These are phyloP conservation scores for Arabidopsis lyrata DNA, from an alignment of 441 rosid genomes.

Conservation along the genomic window DNA sequence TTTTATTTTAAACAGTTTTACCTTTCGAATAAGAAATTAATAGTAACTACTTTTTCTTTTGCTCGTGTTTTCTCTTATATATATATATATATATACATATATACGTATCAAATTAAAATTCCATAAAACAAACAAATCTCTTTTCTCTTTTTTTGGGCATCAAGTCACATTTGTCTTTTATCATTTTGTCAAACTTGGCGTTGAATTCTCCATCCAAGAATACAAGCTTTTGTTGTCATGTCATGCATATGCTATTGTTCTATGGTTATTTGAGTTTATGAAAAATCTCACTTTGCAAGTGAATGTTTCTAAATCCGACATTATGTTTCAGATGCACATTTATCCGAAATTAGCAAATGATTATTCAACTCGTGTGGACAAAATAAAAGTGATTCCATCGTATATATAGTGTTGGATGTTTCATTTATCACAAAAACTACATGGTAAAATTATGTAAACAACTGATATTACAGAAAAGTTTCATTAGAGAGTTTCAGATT, in stretches of 20 bases:
- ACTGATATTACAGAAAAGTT: not conserved
- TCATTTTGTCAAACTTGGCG: slow-evolving; percentile 35
- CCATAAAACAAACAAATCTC: not conserved
- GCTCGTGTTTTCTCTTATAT: slow-evolving; percentile 34
- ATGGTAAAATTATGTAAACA: not conserved
- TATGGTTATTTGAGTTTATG: not conserved
- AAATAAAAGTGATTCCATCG: not conserved
- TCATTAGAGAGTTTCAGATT: not conserved
- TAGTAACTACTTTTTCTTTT: slow-evolving; percentile 35
- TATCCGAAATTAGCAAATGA: not conserved
- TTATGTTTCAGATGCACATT: not conserved
- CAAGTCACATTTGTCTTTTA: slow-evolving; percentile 45
- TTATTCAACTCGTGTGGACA: not conserved
- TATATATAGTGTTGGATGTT: not conserved
- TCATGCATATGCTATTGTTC: not conserved
- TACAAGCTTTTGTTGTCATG: slow-evolving; percentile 24
- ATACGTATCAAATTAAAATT: not conserved
- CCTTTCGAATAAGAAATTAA: slow-evolving; percentile 40
- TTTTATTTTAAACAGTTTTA: slow-evolving; percentile 37
- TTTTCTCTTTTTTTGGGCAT: slow-evolving; percentile 10
- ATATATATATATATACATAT: not conserved
- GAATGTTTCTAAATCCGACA: not conserved
- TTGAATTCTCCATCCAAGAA: slow-evolving; percentile 30
- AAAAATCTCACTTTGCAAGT: not conserved
- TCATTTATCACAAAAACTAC: not conserved